Conservation (phyloP, 768 basidiomycete genomes). For the Myochromella boudieri region DNA sequence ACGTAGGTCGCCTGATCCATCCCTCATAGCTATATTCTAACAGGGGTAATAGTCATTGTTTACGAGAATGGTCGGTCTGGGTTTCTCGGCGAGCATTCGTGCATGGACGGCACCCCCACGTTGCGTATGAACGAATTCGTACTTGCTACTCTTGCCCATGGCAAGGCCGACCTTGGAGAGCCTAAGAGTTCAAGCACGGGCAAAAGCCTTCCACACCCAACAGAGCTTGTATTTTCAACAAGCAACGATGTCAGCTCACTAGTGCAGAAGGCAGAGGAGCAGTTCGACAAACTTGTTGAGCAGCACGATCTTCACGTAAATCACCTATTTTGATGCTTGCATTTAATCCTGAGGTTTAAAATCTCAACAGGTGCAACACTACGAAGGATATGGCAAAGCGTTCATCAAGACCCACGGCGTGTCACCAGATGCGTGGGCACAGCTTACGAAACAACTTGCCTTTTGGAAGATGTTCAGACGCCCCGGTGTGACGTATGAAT, state of each 20-base stretch:
- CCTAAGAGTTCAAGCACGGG: slow-evolving; percentile 31
- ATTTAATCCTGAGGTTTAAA: too few species aligned
- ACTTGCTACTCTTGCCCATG: slow-evolving; percentile 68
- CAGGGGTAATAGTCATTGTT: slow-evolving; percentile 69
- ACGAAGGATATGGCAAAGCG: slow-evolving; percentile 87
- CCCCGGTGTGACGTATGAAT: slow-evolving; percentile 88
- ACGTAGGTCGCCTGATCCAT: slow-evolving; percentile 44
- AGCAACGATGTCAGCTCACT: slow-evolving; percentile 50
- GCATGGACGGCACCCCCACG: slow-evolving; percentile 94
- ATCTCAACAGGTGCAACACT: slow-evolving; percentile 68
- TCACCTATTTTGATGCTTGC: slow-evolving; percentile 11
- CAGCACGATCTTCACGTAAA: slow-evolving; percentile 78
- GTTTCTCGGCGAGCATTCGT: slow-evolving; percentile 87
- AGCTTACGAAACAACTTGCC: slow-evolving; percentile 94
- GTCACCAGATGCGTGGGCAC: slow-evolving; percentile 94
- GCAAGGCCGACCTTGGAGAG: slow-evolving; percentile 77
- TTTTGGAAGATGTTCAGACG: slow-evolving; percentile 82
- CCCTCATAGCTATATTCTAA: neutral
- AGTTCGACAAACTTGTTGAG: slow-evolving; percentile 75
- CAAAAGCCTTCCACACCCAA: slow-evolving; percentile 49
- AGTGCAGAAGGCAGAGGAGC: slow-evolving; percentile 57
- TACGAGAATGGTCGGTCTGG: slow-evolving; percentile 94
- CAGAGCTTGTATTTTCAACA: slow-evolving; percentile 71
- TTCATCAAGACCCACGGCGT: slow-evolving; percentile 78
- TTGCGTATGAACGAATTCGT: slow-evolving; percentile 94